Evolutionary conservation across 306 rosid species (phyloP).

Genomic region (Senna tora): DNA sequence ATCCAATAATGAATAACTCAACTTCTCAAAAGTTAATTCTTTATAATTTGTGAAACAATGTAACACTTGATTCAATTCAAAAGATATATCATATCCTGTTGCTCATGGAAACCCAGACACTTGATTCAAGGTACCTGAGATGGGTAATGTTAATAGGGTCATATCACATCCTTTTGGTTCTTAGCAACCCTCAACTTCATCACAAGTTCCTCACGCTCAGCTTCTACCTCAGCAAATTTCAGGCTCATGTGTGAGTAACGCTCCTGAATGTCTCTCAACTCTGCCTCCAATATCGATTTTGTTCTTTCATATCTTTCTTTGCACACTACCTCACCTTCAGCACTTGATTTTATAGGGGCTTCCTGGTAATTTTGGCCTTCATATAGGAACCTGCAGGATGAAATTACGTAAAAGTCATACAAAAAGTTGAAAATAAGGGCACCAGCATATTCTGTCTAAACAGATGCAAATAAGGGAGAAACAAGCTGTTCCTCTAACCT

Average conservation of each 20-base stretch:
- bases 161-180: slow-evolving; percentile 56
- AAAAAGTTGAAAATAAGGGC: not conserved
- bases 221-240: slow-evolving; percentile 87
- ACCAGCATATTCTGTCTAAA: slow-evolving; percentile 10
- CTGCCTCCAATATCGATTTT: slow-evolving; percentile 74
- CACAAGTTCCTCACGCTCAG: slow-evolving; percentile 91
- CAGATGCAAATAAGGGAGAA: not conserved
- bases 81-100: slow-evolving; percentile 4
- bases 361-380: slow-evolving; percentile 46
- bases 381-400: slow-evolving; percentile 52
- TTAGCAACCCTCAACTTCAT: slow-evolving; percentile 69
- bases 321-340: slow-evolving; percentile 52
- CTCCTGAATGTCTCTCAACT: slow-evolving; percentile 78
- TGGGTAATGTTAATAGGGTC: slow-evolving; percentile 34
- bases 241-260: slow-evolving; percentile 91
- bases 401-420: slow-evolving; percentile 8
- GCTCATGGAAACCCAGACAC: slow-evolving; percentile 40
- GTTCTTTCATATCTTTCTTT: slow-evolving; percentile 63
- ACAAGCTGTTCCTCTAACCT: slow-evolving; percentile 49
- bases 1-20: too few species aligned
- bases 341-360: slow-evolving; percentile 43
- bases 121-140: slow-evolving; percentile 45
- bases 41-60: too few species aligned
- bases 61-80: slow-evolving; percentile 15
- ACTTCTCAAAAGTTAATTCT: too few species aligned